Evolutionary conservation across 73 alveolate species (phyloP).

Genomic region (Paramecium pentaurelia): DNA sequence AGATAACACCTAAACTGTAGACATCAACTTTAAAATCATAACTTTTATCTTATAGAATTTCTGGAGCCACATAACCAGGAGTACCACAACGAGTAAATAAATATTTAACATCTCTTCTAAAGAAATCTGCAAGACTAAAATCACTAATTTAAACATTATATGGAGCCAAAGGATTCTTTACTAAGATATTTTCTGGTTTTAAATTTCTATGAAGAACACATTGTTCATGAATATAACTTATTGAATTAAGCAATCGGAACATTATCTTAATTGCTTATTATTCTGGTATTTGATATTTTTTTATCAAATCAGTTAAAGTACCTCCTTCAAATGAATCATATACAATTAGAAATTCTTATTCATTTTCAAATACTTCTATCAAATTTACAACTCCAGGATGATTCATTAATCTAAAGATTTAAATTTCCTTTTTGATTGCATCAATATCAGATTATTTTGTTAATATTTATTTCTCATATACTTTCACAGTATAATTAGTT

Average conservation of each 20-base stretch:
- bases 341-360: slow-evolving; percentile 57
- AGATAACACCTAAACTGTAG: slow-evolving; percentile 30
- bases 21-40: slow-evolving; percentile 45
- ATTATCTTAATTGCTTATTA: slow-evolving; percentile 26
- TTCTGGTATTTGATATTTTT: slow-evolving; percentile 51
- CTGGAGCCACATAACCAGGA: slow-evolving; percentile 65
- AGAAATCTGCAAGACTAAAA: slow-evolving; percentile 36
- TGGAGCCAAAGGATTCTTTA: not conserved
- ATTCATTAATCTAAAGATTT: slow-evolving; percentile 67
- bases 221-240: slow-evolving; percentile 2
- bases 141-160: not conserved
- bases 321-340: slow-evolving; percentile 66
- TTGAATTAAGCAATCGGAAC: not conserved
- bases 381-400: slow-evolving; percentile 76
- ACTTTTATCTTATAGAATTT: slow-evolving; percentile 26
- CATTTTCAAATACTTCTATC: slow-evolving; percentile 75
- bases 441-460: slow-evolving; percentile 58
- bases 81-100: slow-evolving; percentile 50
- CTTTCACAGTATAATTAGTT: slow-evolving; percentile 6
- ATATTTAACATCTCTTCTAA: not conserved
- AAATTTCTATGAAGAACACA: slow-evolving; percentile 1
- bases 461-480: slow-evolving; percentile 52
- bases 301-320: slow-evolving; percentile 60
- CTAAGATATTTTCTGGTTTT: slow-evolving; percentile 46
- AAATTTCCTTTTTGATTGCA: slow-evolving; percentile 72